Evolutionary conservation across 768 basidiomycete genomes (phyloP).

Genomic region (Thelephora aurantiotincta): DNA sequence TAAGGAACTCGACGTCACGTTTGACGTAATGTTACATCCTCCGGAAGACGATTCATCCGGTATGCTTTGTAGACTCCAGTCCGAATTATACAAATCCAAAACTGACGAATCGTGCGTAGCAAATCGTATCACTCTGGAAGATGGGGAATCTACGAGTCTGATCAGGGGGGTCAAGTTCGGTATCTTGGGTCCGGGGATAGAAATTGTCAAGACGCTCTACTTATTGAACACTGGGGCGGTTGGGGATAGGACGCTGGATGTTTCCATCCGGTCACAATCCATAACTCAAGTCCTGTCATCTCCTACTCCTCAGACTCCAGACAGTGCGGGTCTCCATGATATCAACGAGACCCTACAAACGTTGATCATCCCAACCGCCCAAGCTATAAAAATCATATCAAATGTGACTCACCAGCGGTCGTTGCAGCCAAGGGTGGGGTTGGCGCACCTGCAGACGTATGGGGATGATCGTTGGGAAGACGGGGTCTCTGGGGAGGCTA

Average conservation of each 20-base stretch:
- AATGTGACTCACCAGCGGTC: constrained; percentile 39
- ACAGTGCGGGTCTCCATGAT: constrained; percentile 17
- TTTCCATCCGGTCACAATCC: constrained; percentile 59
- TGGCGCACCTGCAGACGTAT: constrained; percentile 40
- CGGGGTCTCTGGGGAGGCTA: constrained; percentile 37
- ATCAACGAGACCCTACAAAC: constrained; percentile 54
- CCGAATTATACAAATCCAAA: neutral
- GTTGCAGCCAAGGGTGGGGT: constrained; percentile 24
- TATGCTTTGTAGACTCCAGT: constrained; percentile 18
- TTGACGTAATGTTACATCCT: constrained; percentile 74
- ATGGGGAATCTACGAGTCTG: constrained; percentile 50
- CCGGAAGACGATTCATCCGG: constrained; percentile 61
- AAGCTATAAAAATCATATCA: constrained; percentile 42
- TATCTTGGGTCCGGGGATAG: constrained; percentile 40
- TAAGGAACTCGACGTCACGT: constrained; percentile 46
- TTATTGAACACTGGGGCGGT: constrained; percentile 46
- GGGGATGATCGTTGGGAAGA: constrained; percentile 41
- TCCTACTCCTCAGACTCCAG: constrained; percentile 11
- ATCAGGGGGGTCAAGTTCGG: constrained; percentile 68
- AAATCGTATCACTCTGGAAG: constrained; percentile 46
- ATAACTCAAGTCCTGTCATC: constrained; percentile 1
- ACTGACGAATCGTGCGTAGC: constrained; percentile 21
- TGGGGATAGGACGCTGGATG: constrained; percentile 65
- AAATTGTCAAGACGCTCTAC: constrained; percentile 44
- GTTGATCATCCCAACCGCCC: constrained; percentile 49